phyloP scores from a whole-genome alignment of 2,329 filamentous ascomycete species.

The Arthroderma uncinatum region DNA sequence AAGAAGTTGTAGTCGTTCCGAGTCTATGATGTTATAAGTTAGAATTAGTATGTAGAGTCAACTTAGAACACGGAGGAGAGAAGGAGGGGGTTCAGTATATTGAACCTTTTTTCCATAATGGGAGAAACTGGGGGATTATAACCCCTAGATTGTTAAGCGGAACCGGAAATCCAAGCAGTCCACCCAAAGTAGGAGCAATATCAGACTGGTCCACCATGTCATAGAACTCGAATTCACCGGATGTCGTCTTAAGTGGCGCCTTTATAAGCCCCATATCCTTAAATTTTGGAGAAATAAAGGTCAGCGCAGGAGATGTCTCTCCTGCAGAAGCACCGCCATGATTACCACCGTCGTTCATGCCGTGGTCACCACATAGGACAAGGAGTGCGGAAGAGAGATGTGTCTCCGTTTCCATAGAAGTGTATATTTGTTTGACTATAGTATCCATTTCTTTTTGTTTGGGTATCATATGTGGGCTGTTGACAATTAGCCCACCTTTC shows the following conservation, averaged over 20 bases:
- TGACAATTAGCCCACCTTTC: slow-evolving; percentile 14
- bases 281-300: slow-evolving; percentile 83
- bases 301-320: slow-evolving; percentile 83
- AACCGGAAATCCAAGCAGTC: slow-evolving; percentile 74
- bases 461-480: slow-evolving; percentile 74
- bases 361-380: slow-evolving; percentile 84
- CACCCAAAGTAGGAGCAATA: slow-evolving; percentile 77
- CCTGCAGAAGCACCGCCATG: slow-evolving; percentile 89
- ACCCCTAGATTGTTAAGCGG: slow-evolving; percentile 84
- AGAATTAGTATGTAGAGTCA: background rate
- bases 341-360: slow-evolving; percentile 99
- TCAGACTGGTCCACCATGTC: slow-evolving; percentile 83
- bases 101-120: slow-evolving; percentile 60
- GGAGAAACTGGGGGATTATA: slow-evolving; percentile 67
- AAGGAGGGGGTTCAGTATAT: background rate
- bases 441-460: slow-evolving; percentile 92
- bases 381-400: slow-evolving; percentile 71
- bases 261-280: slow-evolving; percentile 40
- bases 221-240: slow-evolving; percentile 73
- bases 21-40: slow-evolving; percentile 20
- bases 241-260: slow-evolving; percentile 47
- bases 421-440: slow-evolving; percentile 65
- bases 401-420: slow-evolving; percentile 56
- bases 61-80: background rate
- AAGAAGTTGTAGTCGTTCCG: slow-evolving; percentile 56